A percentile compares a stretch with the other conserved stretches of the same genome.
Conservation (phyloP, 352 stramenopile genomes). For the Globisporangium takayamanum region DNA sequence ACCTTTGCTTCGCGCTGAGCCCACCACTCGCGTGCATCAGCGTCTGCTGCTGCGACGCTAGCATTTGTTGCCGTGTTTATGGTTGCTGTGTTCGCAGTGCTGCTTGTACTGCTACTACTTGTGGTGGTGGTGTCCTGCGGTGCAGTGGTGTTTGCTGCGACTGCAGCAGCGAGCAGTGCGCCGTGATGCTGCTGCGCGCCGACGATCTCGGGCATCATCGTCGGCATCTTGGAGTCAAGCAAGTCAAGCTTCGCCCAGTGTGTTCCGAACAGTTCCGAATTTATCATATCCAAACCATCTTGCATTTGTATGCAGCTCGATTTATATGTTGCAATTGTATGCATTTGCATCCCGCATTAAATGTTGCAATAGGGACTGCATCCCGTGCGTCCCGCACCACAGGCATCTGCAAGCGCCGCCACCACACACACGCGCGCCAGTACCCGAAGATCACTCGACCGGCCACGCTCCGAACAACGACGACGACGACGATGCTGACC, state of each 20-base stretch:
- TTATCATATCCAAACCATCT: no score
- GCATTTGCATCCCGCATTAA: no score
- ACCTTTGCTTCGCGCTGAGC: slow-evolving; percentile 36
- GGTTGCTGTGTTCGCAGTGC: background rate
- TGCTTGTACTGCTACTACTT: background rate
- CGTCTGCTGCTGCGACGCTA: slow-evolving; percentile 12
- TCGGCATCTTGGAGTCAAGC: background rate
- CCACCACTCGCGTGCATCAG: slow-evolving; percentile 59
- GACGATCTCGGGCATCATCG: slow-evolving; percentile 10
- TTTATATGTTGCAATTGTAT: no score
- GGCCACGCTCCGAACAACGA: background rate
- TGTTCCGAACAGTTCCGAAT: slow-evolving; percentile 4
- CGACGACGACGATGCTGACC: slow-evolving; percentile 67
- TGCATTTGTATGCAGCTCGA: no score
- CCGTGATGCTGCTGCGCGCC: slow-evolving; percentile 8
- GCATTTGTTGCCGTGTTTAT: background rate
- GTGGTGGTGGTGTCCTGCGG: background rate
- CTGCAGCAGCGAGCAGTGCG: slow-evolving; percentile 1
- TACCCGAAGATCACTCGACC: slow-evolving; percentile 16
- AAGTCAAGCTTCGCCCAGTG: background rate
- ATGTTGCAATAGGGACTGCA: no score
- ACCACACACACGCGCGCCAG: background rate
- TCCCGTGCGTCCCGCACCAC: no score
- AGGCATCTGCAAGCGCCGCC: background rate
- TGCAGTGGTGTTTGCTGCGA: background rate